Percentiles rank a stretch among this genome's conserved stretches.
phyloP scores from a whole-genome alignment of 495 filamentous ascomycete species.

The Daldinia bambusicola region DNA sequence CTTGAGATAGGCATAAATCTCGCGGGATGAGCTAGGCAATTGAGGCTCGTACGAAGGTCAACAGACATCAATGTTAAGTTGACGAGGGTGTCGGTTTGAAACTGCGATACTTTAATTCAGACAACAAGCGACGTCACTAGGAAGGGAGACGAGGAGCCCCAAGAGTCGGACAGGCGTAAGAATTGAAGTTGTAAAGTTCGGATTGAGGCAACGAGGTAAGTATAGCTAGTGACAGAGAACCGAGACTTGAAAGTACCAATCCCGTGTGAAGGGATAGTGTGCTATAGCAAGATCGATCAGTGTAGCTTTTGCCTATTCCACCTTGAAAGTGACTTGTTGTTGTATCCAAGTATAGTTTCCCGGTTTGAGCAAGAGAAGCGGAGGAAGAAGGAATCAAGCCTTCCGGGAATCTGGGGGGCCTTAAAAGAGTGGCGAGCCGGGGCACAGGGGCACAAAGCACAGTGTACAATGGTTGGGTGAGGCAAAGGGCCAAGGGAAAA shows the following conservation, averaged over 20 bases:
- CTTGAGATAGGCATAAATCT: constrained; percentile 78
- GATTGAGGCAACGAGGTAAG: constrained; percentile 26
- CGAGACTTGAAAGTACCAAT: constrained; percentile 32
- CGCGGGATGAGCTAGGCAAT: constrained; percentile 74
- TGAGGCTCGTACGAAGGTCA: constrained; percentile 74
- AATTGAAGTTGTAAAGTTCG: not conserved
- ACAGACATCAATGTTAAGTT: constrained; percentile 76
- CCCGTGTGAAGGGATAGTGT: constrained; percentile 25
- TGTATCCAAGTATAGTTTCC: constrained; percentile 33
- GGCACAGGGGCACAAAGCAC: constrained; percentile 37
- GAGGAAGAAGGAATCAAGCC: constrained; percentile 16
- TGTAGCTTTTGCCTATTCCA: constrained; percentile 22
- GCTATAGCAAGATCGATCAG: constrained; percentile 33
- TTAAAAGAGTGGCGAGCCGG: constrained; percentile 39
- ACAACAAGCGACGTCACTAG: constrained; percentile 39
- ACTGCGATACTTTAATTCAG: constrained; percentile 28
- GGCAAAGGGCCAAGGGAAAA: constrained; percentile 41
- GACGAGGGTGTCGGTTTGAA: constrained; percentile 42
- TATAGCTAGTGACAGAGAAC: constrained; percentile 25
- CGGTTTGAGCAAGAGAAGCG: constrained; percentile 32
- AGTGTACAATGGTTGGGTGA: constrained; percentile 40
- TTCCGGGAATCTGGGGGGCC: constrained; percentile 24
- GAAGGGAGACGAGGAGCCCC: constrained; percentile 22
- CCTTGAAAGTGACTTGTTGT: constrained; percentile 36
- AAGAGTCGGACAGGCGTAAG: constrained; percentile 22